These are phyloP conservation scores for Artemisia annua DNA, from an alignment of 129 eudicot genomes.

Conservation along the genomic window DNA sequence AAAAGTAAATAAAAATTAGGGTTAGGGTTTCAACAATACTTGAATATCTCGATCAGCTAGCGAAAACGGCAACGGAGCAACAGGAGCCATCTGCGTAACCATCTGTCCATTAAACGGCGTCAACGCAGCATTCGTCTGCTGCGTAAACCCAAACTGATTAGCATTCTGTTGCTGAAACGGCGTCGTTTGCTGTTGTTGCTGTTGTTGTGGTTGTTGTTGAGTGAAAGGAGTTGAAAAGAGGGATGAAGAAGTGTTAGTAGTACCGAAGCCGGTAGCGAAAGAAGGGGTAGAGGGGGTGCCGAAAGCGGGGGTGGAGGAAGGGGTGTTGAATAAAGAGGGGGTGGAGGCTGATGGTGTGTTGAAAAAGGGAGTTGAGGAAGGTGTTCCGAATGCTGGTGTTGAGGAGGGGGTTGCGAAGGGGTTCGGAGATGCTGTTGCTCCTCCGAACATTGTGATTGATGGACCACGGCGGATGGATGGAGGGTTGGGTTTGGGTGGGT, in stretches of 20 bases:
- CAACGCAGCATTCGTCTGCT: constrained; percentile 39
- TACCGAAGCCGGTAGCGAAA: constrained; percentile 50
- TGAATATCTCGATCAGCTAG: constrained; percentile 96
- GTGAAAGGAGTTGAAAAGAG: constrained; percentile 65
- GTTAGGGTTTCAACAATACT: constrained; percentile 34
- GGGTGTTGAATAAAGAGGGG: constrained; percentile 44
- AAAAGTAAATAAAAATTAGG: constrained; percentile 16
- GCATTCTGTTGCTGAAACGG: constrained; percentile 61
- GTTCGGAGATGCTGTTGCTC: constrained; percentile 50
- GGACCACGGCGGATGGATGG: constrained; percentile 15
- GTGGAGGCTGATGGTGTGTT: constrained; percentile 61
- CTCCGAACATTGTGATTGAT: constrained; percentile 52
- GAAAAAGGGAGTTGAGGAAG: constrained; percentile 51
- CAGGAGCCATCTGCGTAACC: constrained; percentile 99
- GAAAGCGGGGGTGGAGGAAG: constrained; percentile 63
- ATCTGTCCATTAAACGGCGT: constrained; percentile 59
- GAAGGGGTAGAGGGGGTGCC: constrained; percentile 53
- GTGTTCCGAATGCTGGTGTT: constrained; percentile 16
- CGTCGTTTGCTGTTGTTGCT: constrained; percentile 47
- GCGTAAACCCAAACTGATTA: constrained; percentile 48
- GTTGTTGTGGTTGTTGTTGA: constrained; percentile 24
- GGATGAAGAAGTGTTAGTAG: constrained; percentile 10
- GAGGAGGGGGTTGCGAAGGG: constrained; percentile 55
- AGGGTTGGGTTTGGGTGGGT: neutral
- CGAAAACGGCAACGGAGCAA: constrained; percentile 93